phyloP scores from a whole-genome alignment of 2,329 filamentous ascomycete species.

The Verticillium longisporum region DNA sequence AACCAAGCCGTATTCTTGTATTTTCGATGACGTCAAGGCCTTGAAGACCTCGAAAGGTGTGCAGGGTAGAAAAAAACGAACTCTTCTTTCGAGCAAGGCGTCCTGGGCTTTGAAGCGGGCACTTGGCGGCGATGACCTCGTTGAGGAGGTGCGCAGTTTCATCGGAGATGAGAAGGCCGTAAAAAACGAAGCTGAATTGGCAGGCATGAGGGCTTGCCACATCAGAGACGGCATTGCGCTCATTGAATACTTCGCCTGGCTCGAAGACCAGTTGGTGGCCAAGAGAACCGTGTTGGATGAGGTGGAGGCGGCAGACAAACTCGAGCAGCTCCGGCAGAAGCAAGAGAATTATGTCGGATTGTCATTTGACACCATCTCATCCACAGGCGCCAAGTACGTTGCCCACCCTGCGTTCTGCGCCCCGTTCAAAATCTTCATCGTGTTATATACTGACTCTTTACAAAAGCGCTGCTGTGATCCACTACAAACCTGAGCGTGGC shows the following conservation, averaged over 20 bases:
- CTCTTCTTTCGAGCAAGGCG: slow-evolving; percentile 78
- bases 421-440: neutral
- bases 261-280: slow-evolving; percentile 77
- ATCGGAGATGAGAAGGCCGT: slow-evolving; percentile 87
- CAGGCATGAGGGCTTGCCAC: slow-evolving; percentile 91
- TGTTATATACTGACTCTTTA: neutral
- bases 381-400: slow-evolving; percentile 69
- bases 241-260: slow-evolving; percentile 91
- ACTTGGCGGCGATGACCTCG: slow-evolving; percentile 75
- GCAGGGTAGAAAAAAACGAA: slow-evolving; percentile 48
- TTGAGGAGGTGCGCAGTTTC: slow-evolving; percentile 82
- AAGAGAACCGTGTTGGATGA: slow-evolving; percentile 75
- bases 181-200: slow-evolving; percentile 84
- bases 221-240: slow-evolving; percentile 88
- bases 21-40: slow-evolving; percentile 68
- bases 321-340: slow-evolving; percentile 66
- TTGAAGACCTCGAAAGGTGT: slow-evolving; percentile 29
- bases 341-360: slow-evolving; percentile 76
- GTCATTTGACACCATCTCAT: slow-evolving; percentile 94
- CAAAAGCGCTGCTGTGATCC: slow-evolving; percentile 81
- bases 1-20: slow-evolving; percentile 73
- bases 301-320: slow-evolving; percentile 83
- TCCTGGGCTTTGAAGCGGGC: slow-evolving; percentile 90
- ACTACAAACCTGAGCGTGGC: slow-evolving; percentile 84
- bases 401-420: too few species aligned